Base-by-base conservation (phyloP, 75 land plant species). In the Chamaecyparis obtusa region DNA sequence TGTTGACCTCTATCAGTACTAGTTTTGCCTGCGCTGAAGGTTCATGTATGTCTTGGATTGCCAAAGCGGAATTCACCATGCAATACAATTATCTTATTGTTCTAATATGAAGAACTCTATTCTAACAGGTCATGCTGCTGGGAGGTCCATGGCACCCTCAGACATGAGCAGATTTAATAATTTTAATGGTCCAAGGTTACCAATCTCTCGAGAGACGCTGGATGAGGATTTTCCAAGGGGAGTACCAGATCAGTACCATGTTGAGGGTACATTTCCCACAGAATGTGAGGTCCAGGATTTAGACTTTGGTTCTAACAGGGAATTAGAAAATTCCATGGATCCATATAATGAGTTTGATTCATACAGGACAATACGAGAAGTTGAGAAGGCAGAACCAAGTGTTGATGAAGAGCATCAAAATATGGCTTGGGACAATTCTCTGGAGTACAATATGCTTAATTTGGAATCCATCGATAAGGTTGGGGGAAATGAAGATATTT, bases 401-500 rank as follows among this genome's bases (percentile, higher is more conserved):
- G 10, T 81, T 3, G 33, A 81, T 43, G 35, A 44, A 81, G 54
- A 44, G 2, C 83, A 46, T 81, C 83, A 81, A 81, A 46, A 81
- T n/a, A 44, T 81, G 46, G 83, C 3, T 27, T n/a, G 83, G n/a
- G 51, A 46, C 27, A 43, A 15, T 9, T 81, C 83, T 17, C n/a
- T 27, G 32, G 83, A 81, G n/a, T 81, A 81, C 30, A 81, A 81
- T 81, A 24, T 81, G 32, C 49, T 81, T 81, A 81, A 81, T 81
- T 81, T 46, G 48, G 83, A 81, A 27, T 81, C 83, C 83, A 27
- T 44, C 6, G 48, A 81, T 11, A 77, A 77, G 46, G 81, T 9
- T 37, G 46, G 27, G 27, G 27, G 46, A 7, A 37, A 78, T 39
- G 81, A 78, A 33, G 81, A 78, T 37, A 41, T 24, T 5, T 21